These are phyloP conservation scores for Pleurotus sapidus DNA, from an alignment of 768 basidiomycete species.

Conservation along the genomic window DNA sequence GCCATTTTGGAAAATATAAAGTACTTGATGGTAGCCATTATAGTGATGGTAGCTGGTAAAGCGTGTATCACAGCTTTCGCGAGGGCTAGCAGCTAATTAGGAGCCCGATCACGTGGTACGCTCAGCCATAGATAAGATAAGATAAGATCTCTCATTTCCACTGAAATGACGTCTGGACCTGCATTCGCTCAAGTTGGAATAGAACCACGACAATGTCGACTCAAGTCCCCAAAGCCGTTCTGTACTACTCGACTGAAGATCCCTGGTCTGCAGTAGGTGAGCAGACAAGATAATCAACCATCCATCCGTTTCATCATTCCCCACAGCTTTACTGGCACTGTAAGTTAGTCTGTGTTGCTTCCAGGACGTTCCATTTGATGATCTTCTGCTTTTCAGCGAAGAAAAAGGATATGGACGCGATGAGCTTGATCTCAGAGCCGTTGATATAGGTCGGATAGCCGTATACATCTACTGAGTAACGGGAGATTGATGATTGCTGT, in stretches of 20 bases:
- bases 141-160: background rate
- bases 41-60: background rate
- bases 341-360: slow-evolving; percentile 26
- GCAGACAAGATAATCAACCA: slow-evolving; percentile 11
- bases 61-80: background rate
- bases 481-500: background rate
- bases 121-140: background rate
- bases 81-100: slow-evolving; percentile 6
- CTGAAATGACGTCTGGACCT: background rate
- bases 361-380: slow-evolving; percentile 6
- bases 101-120: slow-evolving; percentile 1
- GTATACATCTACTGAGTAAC: background rate
- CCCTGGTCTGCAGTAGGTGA: slow-evolving; percentile 66
- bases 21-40: slow-evolving; percentile 36
- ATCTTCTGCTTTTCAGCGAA: slow-evolving; percentile 27
- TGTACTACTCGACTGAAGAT: slow-evolving; percentile 64
- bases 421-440: slow-evolving; percentile 67
- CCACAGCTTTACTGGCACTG: slow-evolving; percentile 53
- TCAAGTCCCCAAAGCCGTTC: slow-evolving; percentile 68
- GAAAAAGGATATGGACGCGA: slow-evolving; percentile 86
- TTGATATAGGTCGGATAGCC: slow-evolving; percentile 50
- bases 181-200: slow-evolving; percentile 2
- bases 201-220: slow-evolving; percentile 22
- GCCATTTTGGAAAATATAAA: too few relatives aligned
- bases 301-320: background rate